phyloP scores from a whole-genome alignment of 306 rosid species.

The Alnus rubra region DNA sequence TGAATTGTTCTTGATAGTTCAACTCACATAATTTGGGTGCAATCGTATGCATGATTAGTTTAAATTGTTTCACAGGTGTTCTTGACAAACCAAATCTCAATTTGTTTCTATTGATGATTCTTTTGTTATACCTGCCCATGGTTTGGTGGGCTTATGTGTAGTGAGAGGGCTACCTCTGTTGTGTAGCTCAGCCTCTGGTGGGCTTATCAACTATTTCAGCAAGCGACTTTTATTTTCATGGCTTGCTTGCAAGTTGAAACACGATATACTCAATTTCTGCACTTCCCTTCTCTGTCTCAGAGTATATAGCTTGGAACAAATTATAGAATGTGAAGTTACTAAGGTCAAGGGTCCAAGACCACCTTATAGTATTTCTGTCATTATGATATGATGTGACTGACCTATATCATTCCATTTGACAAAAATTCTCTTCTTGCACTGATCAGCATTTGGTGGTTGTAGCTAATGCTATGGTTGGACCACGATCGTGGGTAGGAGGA shows the following conservation, averaged over 20 bases:
- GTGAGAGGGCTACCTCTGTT: too few species aligned
- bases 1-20: neutral
- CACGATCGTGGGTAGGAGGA: slow-evolving; percentile 91
- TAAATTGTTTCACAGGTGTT: neutral
- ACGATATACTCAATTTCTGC: neutral
- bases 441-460: slow-evolving; percentile 41
- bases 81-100: neutral
- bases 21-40: neutral
- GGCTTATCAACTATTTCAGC: neutral
- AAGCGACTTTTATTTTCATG: neutral
- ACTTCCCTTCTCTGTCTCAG: neutral
- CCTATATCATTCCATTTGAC: slow-evolving; percentile 3
- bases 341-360: neutral
- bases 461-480: slow-evolving; percentile 97
- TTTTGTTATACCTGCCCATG: neutral
- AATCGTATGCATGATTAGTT: neutral
- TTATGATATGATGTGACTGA: slow-evolving; percentile 7
- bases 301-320: neutral
- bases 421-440: slow-evolving; percentile 24
- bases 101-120: neutral
- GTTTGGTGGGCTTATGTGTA: neutral
- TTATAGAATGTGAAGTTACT: neutral
- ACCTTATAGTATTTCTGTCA: neutral
- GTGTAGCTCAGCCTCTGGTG: neutral
- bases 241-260: neutral